Evolutionary conservation across 306 rosid genomes (phyloP).

Genomic region (Malus fusca): DNA sequence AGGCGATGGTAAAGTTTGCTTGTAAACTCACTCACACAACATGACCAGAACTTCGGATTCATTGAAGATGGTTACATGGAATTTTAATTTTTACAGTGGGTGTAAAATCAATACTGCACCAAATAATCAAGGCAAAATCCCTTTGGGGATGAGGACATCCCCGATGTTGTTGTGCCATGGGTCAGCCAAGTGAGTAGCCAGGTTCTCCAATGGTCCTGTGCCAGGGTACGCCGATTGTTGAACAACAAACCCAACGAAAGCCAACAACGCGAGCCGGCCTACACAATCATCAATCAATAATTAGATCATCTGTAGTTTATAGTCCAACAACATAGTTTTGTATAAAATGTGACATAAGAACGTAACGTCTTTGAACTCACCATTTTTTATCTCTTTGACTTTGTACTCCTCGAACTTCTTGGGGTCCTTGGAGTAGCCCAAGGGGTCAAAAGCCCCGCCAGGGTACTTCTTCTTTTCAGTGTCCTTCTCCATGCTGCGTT

Average conservation of each 20-base stretch:
- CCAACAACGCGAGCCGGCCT: slow-evolving; percentile 93
- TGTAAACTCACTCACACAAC: slow-evolving; percentile 29
- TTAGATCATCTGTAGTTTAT: neutral
- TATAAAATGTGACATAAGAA: neutral
- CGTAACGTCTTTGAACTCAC: slow-evolving; percentile 14
- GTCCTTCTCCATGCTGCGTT: slow-evolving; percentile 96
- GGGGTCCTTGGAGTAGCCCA: slow-evolving; percentile 98
- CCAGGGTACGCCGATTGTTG: slow-evolving; percentile 97
- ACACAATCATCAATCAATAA: neutral
- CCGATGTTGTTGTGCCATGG: slow-evolving; percentile 99
- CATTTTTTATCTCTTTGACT: slow-evolving; percentile 87
- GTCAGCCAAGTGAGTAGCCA: slow-evolving; percentile 98
- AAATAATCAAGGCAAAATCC: slow-evolving; percentile 24
- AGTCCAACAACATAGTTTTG: neutral
- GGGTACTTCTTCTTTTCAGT: slow-evolving; percentile 97
- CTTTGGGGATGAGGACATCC: slow-evolving; percentile 58
- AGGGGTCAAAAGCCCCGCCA: slow-evolving; percentile 95
- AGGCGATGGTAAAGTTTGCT: slow-evolving; percentile 1
- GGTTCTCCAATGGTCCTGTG: slow-evolving; percentile 98
- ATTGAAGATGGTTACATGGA: slow-evolving; percentile 33
- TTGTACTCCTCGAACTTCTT: slow-evolving; percentile 78
- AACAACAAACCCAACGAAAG: slow-evolving; percentile 80
- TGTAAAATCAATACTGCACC: neutral
- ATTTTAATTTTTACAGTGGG: slow-evolving; percentile 33
- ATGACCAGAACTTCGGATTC: slow-evolving; percentile 23